Percentiles rank a stretch among this genome's conserved stretches.
phyloP scores from a whole-genome alignment of 805 yeast genomes.

The Lachancea meyersii region DNA sequence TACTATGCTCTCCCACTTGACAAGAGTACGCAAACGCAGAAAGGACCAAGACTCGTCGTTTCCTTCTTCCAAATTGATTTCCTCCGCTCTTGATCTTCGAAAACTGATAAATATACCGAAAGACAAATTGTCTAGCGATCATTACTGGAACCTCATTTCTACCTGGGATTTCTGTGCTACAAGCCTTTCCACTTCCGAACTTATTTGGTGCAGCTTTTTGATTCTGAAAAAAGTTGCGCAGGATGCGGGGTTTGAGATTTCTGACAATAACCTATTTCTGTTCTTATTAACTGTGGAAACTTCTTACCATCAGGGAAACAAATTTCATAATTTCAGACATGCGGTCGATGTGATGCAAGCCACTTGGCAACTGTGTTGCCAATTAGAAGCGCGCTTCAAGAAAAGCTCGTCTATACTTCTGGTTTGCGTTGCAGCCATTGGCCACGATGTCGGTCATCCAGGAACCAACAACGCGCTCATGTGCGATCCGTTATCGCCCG shows the following conservation, averaged over 20 bases:
- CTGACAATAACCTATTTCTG: conserved; percentile 46
- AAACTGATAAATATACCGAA: conserved; percentile 5
- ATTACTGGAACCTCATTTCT: conserved; percentile 17
- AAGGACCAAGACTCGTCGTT: background rate
- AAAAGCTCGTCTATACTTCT: conserved; percentile 44
- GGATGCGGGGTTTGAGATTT: conserved; percentile 12
- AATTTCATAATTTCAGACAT: conserved; percentile 93
- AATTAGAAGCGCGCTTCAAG: conserved; percentile 23
- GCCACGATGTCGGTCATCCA: conserved; percentile 96
- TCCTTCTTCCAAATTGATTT: background rate
- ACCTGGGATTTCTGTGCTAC: conserved; percentile 31
- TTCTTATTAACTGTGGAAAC: conserved; percentile 66
- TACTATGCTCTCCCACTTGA: conserved; percentile 26
- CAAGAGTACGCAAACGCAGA: conserved; percentile 1
- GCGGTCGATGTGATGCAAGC: conserved; percentile 95
- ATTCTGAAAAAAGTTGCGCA: conserved; percentile 20
- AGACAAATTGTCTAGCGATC: conserved; percentile 6
- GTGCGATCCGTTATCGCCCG: conserved; percentile 50
- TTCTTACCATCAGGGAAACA: conserved; percentile 76
- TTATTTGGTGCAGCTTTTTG: conserved; percentile 26
- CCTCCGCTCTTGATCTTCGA: conserved; percentile 5
- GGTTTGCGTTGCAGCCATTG: conserved; percentile 73
- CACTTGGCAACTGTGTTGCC: conserved; percentile 50
- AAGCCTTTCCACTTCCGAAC: conserved; percentile 20
- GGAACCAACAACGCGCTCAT: conserved; percentile 84